Base-by-base conservation (phyloP, 108 stramenopile species). In the Skeletonema potamos region DNA sequence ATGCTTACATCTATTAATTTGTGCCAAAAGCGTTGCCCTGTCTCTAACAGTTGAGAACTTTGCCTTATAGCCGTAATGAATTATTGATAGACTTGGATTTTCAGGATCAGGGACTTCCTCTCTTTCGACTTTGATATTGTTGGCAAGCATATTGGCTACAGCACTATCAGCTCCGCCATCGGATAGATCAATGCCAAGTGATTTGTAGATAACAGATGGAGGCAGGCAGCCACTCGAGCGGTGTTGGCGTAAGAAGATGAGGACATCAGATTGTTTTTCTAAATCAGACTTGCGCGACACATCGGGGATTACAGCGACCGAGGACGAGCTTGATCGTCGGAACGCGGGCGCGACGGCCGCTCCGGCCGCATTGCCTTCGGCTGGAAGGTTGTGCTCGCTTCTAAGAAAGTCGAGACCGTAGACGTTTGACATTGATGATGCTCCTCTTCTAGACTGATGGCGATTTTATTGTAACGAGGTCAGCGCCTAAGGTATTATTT, bases 61-160 rank as follows among this genome's bases (percentile, higher is more conserved):
- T 28, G 93, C 87, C 27, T 86, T 85, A 65, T 92, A 94, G 2
- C 90, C 90, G 76, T 87, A 94, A 8, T 84, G 84, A 1, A 67
- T 72, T 59, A 94, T 73, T 62, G 70, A 68, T 1, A 90, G 57
- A 8, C 77, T 83, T 6, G 93, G 90, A 76, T 91, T 93, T 66
- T 94, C 93, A 2, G 93, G 93, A 79, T 94, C 90, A 26, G 93
- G 93, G 7, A 89, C 74, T 58, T 83, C 78, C 64, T 94, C 93
- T 7, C 90, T 84, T 4, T 77, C 79, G 22, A 94, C 80, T 62
- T 92, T 94, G 18, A 87, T 85, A 68, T 94, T 91, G 60, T 56
- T 71, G 37, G 68, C 55, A 5, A 94, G 73, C 85, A 90, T 84
- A 18, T 75, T 64, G 2, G 83, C 87, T 6, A 94, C 89, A 3